These are phyloP conservation scores for Lecanicillium sp. DNA, from an alignment of 2,329 filamentous ascomycete species.

Conservation along the genomic window DNA sequence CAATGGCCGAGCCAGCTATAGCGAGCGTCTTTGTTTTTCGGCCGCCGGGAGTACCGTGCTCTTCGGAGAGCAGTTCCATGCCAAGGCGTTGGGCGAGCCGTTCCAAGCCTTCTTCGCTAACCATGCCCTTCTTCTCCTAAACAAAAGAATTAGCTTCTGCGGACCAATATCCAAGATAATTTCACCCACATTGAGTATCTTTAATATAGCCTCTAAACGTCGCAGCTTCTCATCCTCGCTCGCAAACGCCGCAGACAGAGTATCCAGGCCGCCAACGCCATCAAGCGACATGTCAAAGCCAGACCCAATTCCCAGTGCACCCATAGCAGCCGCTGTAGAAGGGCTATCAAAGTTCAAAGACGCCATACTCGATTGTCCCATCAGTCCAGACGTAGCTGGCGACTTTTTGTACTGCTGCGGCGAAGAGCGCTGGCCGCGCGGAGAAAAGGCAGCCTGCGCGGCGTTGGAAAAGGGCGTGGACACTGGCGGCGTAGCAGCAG, in stretches of 20 bases:
- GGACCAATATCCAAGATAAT: constrained; percentile 10
- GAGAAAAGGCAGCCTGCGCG: constrained; percentile 50
- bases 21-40: constrained; percentile 47
- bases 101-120: constrained; percentile 69
- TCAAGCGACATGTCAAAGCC: constrained; percentile 46
- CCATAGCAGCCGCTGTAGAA: constrained; percentile 53
- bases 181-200: constrained; percentile 40
- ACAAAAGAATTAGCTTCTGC: constrained; percentile 7
- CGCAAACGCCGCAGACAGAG: constrained; percentile 27
- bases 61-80: constrained; percentile 56
- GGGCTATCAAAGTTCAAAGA: constrained; percentile 57
- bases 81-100: constrained; percentile 59
- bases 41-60: constrained; percentile 34
- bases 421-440: constrained; percentile 48
- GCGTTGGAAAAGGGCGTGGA: constrained; percentile 57
- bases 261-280: constrained; percentile 35
- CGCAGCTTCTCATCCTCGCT: constrained; percentile 48
- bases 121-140: constrained; percentile 46
- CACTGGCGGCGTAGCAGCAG: constrained; percentile 54
- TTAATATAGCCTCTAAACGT: constrained; percentile 43
- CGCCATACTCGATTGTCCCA: constrained; percentile 34
- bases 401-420: constrained; percentile 59
- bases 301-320: constrained; percentile 40
- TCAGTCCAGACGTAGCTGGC: constrained; percentile 44
- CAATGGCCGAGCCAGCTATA: constrained; percentile 52